These are phyloP conservation scores for Rhizophora mangle DNA, from an alignment of 345 rosid genomes.

Conservation along the genomic window DNA sequence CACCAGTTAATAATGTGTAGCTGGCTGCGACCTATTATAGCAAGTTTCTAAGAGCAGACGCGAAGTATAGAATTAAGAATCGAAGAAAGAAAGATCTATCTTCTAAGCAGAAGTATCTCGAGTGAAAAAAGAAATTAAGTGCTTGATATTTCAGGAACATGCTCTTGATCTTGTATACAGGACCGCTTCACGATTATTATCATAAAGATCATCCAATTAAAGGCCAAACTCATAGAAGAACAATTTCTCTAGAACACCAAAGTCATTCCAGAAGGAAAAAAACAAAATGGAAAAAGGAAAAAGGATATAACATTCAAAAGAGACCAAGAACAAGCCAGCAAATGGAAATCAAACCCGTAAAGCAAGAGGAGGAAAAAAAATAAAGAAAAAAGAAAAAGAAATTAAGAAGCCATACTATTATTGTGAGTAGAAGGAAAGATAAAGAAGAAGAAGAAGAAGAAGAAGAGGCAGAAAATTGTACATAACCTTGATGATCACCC, in stretches of 20 bases:
- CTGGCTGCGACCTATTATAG: neutral
- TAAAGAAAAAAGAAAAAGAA: too few relatives aligned
- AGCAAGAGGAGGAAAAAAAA: too few relatives aligned
- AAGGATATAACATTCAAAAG: too few relatives aligned
- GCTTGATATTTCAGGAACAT: neutral
- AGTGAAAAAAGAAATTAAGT: neutral
- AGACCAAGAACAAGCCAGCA: too few relatives aligned
- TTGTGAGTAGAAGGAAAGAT: neutral
- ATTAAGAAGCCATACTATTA: neutral
- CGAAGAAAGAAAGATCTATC: neutral
- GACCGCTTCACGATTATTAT: neutral
- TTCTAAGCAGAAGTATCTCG: neutral
- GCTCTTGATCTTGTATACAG: neutral
- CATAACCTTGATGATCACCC: constrained; percentile 23
- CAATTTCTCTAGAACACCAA: too few relatives aligned
- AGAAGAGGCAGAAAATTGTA: constrained; percentile 18
- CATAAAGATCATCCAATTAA: neutral
- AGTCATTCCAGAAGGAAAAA: too few relatives aligned
- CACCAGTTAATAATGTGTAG: neutral
- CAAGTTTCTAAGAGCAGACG: too few relatives aligned
- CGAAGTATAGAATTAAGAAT: neutral
- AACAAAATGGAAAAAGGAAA: too few relatives aligned
- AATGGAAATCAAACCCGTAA: too few relatives aligned
- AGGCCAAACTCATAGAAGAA: too few relatives aligned
- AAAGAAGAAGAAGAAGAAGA: neutral